Conservation (phyloP, 768 basidiomycete genomes). For the Xerocomellus chrysenteron region DNA sequence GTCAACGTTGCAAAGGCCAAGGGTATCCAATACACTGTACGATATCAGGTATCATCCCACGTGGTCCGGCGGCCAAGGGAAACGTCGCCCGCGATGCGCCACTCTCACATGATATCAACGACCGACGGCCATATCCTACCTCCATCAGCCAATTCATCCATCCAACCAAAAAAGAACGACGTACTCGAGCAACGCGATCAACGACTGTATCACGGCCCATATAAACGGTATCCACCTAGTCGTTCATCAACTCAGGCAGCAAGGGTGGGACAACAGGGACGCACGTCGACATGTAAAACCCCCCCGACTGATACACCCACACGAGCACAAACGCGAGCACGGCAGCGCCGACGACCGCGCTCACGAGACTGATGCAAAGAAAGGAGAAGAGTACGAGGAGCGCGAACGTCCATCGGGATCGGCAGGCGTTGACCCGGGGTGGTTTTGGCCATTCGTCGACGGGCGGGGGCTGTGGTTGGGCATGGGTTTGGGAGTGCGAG, state of each 20-base stretch:
- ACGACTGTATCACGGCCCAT: conserved; percentile 41
- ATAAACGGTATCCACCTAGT: conserved; percentile 42
- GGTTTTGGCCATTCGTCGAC: conserved; percentile 13
- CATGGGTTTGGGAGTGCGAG: not conserved
- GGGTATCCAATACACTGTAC: not conserved
- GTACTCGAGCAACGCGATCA: conserved; percentile 38
- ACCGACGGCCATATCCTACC: conserved; percentile 45
- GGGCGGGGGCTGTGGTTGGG: not conserved
- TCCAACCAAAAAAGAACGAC: not conserved
- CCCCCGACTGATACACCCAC: conserved; percentile 38
- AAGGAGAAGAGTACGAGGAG: conserved; percentile 41
- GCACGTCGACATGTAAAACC: conserved; percentile 43
- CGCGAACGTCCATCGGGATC: conserved; percentile 40
- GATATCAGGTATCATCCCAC: not conserved
- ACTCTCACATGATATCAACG: conserved; percentile 37
- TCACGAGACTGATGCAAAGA: conserved; percentile 32
- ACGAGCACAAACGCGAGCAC: conserved; percentile 39
- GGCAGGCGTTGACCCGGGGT: conserved; percentile 31
- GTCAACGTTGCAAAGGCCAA: not conserved
- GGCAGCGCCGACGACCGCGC: conserved; percentile 40
- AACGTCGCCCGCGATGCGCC: no score
- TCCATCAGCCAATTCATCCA: not conserved
- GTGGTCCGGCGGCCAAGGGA: no score
- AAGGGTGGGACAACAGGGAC: not conserved
- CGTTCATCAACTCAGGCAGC: not conserved